These are phyloP conservation scores for Schizochytrium sp. DNA, from an alignment of 108 stramenopile genomes.

Conservation along the genomic window DNA sequence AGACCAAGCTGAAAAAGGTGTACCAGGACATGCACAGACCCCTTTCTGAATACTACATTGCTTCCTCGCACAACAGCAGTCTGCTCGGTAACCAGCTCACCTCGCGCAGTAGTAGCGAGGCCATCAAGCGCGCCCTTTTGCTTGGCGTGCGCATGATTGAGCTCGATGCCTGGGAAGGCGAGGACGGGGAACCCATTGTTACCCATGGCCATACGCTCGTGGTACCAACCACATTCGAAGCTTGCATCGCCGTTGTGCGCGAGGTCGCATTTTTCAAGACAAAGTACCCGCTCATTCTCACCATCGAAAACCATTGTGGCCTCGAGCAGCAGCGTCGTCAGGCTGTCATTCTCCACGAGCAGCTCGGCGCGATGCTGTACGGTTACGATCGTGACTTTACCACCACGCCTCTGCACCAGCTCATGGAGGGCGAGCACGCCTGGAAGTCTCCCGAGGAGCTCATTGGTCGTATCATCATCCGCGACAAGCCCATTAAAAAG, in stretches of 20 bases:
- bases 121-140: constrained; percentile 54
- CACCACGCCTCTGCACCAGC: neutral
- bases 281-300: constrained; percentile 79
- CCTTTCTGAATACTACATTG: constrained; percentile 80
- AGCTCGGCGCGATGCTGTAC: neutral
- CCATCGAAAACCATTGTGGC: constrained; percentile 89
- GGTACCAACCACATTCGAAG: constrained; percentile 65
- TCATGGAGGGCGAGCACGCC: neutral
- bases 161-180: constrained; percentile 91
- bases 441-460: neutral
- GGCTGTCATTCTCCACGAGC: constrained; percentile 44
- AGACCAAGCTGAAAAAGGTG: neutral
- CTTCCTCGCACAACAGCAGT: constrained; percentile 91
- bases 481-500: constrained; percentile 7
- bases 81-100: constrained; percentile 80
- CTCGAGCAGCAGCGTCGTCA: constrained; percentile 65
- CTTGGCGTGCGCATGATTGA: constrained; percentile 94
- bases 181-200: constrained; percentile 57
- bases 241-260: constrained; percentile 55
- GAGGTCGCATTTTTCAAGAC: constrained; percentile 44
- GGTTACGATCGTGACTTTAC: neutral
- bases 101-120: constrained; percentile 61
- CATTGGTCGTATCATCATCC: neutral
- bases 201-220: constrained; percentile 88
- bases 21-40: constrained; percentile 62